phyloP scores from a whole-genome alignment of 78 protist species.

The Thecamonas trahens region DNA sequence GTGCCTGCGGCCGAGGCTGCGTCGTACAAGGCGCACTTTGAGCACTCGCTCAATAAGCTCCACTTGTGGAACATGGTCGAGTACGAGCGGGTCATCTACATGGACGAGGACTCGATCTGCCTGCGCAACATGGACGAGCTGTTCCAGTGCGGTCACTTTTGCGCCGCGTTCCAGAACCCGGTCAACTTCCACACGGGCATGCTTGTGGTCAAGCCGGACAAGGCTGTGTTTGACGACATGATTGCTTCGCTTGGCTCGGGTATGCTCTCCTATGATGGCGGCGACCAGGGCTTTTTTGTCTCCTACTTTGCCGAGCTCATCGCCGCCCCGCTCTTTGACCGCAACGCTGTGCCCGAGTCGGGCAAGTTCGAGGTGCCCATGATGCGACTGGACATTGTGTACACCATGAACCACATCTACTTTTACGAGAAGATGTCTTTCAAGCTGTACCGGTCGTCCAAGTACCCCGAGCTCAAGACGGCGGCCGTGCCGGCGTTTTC shows the following conservation, averaged over 20 bases:
- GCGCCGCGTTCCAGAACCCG: slow-evolving; percentile 33
- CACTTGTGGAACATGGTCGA: slow-evolving; percentile 8
- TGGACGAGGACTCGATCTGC: slow-evolving; percentile 27
- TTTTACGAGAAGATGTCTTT: slow-evolving; percentile 28
- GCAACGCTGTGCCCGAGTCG: background rate
- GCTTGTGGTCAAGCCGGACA: slow-evolving; percentile 19
- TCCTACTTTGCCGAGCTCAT: slow-evolving; percentile 13
- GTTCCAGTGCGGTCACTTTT: slow-evolving; percentile 25
- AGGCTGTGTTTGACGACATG: slow-evolving; percentile 22
- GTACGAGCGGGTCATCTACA: slow-evolving; percentile 19
- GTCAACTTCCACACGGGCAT: slow-evolving; percentile 28
- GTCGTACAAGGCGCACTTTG: slow-evolving; percentile 9
- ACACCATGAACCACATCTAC: slow-evolving; percentile 24
- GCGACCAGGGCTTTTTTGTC: slow-evolving; percentile 28
- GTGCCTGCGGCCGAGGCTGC: too few relatives aligned
- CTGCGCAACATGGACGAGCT: slow-evolving; percentile 16
- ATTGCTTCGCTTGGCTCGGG: background rate
- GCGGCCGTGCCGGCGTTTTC: background rate
- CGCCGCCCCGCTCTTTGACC: slow-evolving; percentile 6
- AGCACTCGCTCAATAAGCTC: slow-evolving; percentile 26
- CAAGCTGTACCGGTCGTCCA: background rate
- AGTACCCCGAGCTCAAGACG: background rate
- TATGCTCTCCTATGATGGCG: slow-evolving; percentile 23
- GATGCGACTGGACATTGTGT: slow-evolving; percentile 12
- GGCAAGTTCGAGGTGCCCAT: slow-evolving; percentile 1